Evolutionary conservation across 1,139 yeast genomes (phyloP), one percentile per base, ranked within the genome.

Genomic region (Debaryomyces fabryi): DNA sequence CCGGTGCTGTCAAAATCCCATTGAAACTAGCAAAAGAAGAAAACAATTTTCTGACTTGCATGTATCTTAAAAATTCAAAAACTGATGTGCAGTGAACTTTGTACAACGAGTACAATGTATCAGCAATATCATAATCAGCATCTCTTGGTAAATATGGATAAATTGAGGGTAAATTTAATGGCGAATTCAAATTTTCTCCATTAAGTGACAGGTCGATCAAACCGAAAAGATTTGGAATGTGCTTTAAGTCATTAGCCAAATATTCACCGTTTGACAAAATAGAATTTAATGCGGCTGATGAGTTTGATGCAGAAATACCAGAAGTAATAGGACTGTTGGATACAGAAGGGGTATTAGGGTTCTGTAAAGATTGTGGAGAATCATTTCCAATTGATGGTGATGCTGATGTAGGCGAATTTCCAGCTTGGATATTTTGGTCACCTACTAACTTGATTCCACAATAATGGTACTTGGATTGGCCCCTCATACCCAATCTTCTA

Each of bases 401-500:
- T 7, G 71, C 62, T 2, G 68, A 63, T 4, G 54, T 52, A 2
- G 71, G 69, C 7, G 71, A 64, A 21, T 58, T 59, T n/a, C 53
- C 52, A 15, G 52, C 39, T 49, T 61, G 59, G 58, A 61, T 49
- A 46, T 59, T 60, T 38, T 62, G 72, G 44, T 82, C 88, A 8
- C 82, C 87, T 16, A 80, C 69, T 46, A 91, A 66, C 57, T 79
- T 80, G 46, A 91, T 75, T 1, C 97, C 97, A 68, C 96, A 89
- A 64, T 91, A 92, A 63, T 91, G 96, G 64, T 92, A 91, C 60
- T 89, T 88, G 18, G 93, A 85, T 61, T 88, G 92, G 7, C 97
- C 97, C 47, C 97, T 76, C 68, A 86, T 85, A 10, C 97, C 98
- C 51, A 91, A 72, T 52, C 98, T 77, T 57, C 97, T 78, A 0